Base-by-base conservation (phyloP, 768 basidiomycete genomes). In the Rhodotorula toruloides region DNA sequence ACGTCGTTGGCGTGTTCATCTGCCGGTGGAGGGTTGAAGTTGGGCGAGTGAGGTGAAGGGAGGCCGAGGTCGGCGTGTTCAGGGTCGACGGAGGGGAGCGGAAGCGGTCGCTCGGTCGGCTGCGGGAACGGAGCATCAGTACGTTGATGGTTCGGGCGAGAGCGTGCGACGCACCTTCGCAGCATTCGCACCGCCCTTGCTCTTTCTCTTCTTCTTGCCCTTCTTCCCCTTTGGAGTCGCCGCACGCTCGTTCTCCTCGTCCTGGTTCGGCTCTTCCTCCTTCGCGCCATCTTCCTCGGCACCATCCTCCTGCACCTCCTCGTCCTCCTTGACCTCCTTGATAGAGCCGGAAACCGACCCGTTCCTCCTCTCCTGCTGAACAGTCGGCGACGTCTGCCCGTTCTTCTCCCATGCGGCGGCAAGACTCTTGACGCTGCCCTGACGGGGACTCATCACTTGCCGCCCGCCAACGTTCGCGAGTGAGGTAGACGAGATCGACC, bases 181-280 rank as follows among this genome's bases (percentile, higher is more conserved):
- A 22, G 44, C 14, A 13, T 13, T 22, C 12, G 11, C 52, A 27
- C 31, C 31, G 21, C 47, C 65, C 64, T 58, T 56, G 54, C 40
- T 55, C 40, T 56, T 57, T 14, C 55, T 32, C 58, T 57, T 61
- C 59, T 67, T 52, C 49, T 67, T 63, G 17, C 62, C 54, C 62
- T 57, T 63, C 62, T 63, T 63, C 47, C 48, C n/a, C 29, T 32
- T 50, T 13, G 50, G 32, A 34, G 56, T 34, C 32, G 53, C 19
- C 53, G 42, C 32, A 29, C 39, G 48, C 39, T 25, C 32, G 25
- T 8, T 40, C 4, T 22, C 19, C 48, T 53, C 48, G 22, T 52
- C 56, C 31, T 29, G 27, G 16, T 12, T 37, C 2, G 27, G 22
- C 7, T 37, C 25, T 7, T 17, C n/a, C 25, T 31, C 47, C 13